phyloP scores from a whole-genome alignment of 176 grass and related monocot genomes.

The Pharus latifolius region DNA sequence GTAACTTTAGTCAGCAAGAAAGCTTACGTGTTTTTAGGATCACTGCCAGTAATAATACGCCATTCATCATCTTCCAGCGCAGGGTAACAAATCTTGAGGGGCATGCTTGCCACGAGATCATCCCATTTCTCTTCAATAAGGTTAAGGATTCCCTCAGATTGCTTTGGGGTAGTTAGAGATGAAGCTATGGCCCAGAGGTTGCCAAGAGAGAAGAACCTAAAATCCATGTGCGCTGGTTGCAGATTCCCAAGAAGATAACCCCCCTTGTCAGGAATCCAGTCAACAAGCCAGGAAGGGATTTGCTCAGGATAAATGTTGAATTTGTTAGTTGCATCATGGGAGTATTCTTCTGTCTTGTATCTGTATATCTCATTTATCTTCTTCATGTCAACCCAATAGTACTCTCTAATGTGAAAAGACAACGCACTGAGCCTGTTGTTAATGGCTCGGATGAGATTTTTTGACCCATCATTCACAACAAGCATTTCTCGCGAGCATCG shows the following conservation, averaged over 20 bases:
- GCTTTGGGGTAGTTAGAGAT: slow-evolving; percentile 68
- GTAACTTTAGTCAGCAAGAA: background rate
- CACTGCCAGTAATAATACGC: slow-evolving; percentile 81
- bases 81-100: slow-evolving; percentile 69
- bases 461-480: slow-evolving; percentile 47
- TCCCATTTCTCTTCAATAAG: slow-evolving; percentile 91
- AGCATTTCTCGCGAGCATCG: slow-evolving; percentile 76
- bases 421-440: slow-evolving; percentile 79
- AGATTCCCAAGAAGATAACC: slow-evolving; percentile 79
- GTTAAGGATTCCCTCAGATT: slow-evolving; percentile 73
- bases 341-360: slow-evolving; percentile 90
- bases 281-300: slow-evolving; percentile 78
- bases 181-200: slow-evolving; percentile 78
- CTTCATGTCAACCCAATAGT: slow-evolving; percentile 83
- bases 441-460: slow-evolving; percentile 54
- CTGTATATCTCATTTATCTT: slow-evolving; percentile 88
- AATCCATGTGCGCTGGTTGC: slow-evolving; percentile 89
- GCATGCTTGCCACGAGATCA: slow-evolving; percentile 70
- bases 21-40: slow-evolving; percentile 84
- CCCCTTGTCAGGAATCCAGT: slow-evolving; percentile 81
- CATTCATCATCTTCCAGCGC: slow-evolving; percentile 82
- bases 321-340: slow-evolving; percentile 78
- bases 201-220: slow-evolving; percentile 75
- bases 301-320: slow-evolving; percentile 87
- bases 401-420: slow-evolving; percentile 78